Conservation (phyloP, 2,329 filamentous ascomycete genomes). For the Mariannaea sp. region DNA sequence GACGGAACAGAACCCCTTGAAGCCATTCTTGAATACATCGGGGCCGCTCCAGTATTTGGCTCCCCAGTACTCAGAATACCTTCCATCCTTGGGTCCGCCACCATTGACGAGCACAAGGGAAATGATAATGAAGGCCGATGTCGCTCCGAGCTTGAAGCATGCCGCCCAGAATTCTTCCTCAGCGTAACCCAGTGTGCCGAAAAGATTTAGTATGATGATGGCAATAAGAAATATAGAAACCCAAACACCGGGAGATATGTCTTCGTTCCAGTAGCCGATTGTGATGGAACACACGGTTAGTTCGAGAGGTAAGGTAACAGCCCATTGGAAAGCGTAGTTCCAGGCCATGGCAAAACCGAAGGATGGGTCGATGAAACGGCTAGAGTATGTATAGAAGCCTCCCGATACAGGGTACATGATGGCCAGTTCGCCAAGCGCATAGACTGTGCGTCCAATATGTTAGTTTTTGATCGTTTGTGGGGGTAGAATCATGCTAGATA, state of each 20-base stretch:
- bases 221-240: slow-evolving; percentile 55
- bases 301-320: slow-evolving; percentile 55
- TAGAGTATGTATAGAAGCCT: slow-evolving; percentile 64
- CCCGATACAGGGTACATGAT: slow-evolving; percentile 43
- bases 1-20: slow-evolving; percentile 19
- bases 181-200: slow-evolving; percentile 56
- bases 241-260: slow-evolving; percentile 53
- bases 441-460: background rate
- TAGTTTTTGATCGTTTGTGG: no score
- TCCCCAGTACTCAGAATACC: slow-evolving; percentile 50
- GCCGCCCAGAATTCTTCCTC: slow-evolving; percentile 50
- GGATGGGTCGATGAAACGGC: slow-evolving; percentile 64
- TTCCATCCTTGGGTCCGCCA: slow-evolving; percentile 53
- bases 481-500: no score
- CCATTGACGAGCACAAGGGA: slow-evolving; percentile 60
- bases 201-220: slow-evolving; percentile 56
- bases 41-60: slow-evolving; percentile 40
- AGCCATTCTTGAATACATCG: slow-evolving; percentile 66
- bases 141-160: slow-evolving; percentile 60
- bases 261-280: slow-evolving; percentile 53
- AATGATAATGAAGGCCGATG: slow-evolving; percentile 64
- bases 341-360: slow-evolving; percentile 41
- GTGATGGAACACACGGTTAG: slow-evolving; percentile 49
- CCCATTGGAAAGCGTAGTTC: slow-evolving; percentile 43
- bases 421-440: slow-evolving; percentile 13